Percentiles rank a stretch among this genome's conserved stretches.
These are phyloP conservation scores for Coffea humblotiana DNA, from an alignment of 305 asterid genomes.

Conservation along the genomic window DNA sequence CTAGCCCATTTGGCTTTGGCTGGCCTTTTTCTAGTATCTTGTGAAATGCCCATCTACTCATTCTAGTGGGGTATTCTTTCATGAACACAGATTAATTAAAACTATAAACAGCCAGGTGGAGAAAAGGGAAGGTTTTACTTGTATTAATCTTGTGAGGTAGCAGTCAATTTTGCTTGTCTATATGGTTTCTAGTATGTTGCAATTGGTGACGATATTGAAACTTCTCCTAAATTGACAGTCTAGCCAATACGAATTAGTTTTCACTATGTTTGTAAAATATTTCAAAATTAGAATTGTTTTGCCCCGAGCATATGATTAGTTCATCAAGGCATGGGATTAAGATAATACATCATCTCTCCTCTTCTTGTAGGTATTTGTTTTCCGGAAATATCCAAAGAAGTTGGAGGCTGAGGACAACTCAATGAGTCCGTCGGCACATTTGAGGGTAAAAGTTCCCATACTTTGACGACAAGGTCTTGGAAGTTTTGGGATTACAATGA, in stretches of 20 bases:
- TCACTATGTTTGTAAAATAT: no score
- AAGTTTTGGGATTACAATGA: background rate
- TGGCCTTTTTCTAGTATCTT: background rate
- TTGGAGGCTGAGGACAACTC: background rate
- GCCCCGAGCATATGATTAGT: background rate
- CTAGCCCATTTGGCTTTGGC: background rate
- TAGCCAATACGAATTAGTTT: no score
- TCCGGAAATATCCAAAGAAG: background rate
- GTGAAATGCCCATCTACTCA: background rate
- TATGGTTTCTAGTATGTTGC: no score
- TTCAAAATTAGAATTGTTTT: no score
- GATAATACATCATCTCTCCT: background rate
- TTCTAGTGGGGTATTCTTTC: background rate
- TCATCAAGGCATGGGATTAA: background rate
- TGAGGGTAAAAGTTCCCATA: background rate
- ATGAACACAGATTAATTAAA: background rate
- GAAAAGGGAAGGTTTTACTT: no score
- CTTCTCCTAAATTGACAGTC: no score
- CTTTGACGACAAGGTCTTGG: background rate
- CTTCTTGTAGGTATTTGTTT: background rate
- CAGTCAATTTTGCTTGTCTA: no score
- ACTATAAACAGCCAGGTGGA: no score
- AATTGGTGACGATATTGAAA: no score
- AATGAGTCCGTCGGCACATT: conserved; percentile 4
- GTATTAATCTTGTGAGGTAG: no score